phyloP scores from a whole-genome alignment of 305 asterid genomes.

The Fraxinus latifolia region DNA sequence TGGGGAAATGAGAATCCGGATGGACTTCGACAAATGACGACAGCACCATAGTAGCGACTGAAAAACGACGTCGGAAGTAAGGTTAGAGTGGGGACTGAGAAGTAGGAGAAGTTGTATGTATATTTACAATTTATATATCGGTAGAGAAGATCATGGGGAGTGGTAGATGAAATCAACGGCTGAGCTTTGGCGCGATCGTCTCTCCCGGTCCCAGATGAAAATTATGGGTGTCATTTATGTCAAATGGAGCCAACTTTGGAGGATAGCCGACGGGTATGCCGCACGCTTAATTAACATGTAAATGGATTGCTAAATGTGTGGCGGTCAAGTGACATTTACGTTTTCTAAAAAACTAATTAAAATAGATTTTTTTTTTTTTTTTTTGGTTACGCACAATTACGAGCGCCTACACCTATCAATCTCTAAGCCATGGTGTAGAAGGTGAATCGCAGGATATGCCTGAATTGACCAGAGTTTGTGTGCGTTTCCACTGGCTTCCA shows the following conservation, averaged over 20 bases:
- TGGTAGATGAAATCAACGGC: background rate
- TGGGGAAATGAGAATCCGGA: conserved; percentile 88
- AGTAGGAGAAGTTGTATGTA: background rate
- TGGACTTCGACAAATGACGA: conserved; percentile 72
- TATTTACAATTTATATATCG: background rate
- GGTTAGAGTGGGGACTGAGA: background rate
- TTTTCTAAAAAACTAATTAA: background rate
- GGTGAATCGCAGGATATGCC: no score
- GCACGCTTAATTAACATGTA: background rate
- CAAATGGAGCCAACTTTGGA: background rate
- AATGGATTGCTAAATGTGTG: background rate
- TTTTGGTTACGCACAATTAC: no score
- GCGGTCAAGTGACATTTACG: background rate
- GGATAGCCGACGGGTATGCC: background rate
- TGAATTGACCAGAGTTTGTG: no score
- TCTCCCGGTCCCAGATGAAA: background rate
- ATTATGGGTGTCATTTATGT: background rate
- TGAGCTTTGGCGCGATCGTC: background rate
- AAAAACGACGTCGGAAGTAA: background rate
- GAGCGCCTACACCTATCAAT: no score
- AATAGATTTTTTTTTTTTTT: no score
- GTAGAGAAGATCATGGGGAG: background rate
- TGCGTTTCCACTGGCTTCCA: no score
- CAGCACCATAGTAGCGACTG: conserved; percentile 42
- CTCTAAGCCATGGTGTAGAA: no score